Evolutionary conservation across 495 filamentous ascomycete species (phyloP).

Genomic region (Annulohypoxylon moriforme): DNA sequence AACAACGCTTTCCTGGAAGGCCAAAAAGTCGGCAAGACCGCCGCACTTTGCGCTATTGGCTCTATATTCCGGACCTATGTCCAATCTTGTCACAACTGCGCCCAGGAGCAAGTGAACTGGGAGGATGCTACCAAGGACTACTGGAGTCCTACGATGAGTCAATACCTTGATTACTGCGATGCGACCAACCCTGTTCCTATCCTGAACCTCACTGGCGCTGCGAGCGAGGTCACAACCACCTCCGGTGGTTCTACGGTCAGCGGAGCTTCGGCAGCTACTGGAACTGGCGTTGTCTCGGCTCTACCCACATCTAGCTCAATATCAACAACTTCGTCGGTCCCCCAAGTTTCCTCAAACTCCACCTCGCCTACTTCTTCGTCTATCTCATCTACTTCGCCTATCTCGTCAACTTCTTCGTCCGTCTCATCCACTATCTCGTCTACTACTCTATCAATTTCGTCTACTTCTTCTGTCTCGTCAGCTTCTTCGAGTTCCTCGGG

Average conservation of each 20-base stretch:
- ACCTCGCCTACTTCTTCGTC: constrained; percentile 10
- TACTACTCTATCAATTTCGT: constrained; percentile 3
- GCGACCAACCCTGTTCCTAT: background rate
- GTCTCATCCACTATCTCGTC: constrained; percentile 13
- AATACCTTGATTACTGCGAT: constrained; percentile 53
- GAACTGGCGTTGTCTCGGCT: constrained; percentile 31
- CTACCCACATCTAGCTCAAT: constrained; percentile 20
- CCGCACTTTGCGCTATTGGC: constrained; percentile 55
- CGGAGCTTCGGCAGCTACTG: constrained; percentile 44
- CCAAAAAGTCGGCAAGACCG: constrained; percentile 58
- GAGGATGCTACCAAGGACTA: constrained; percentile 41
- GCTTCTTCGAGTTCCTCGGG: background rate
- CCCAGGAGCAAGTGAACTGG: constrained; percentile 30
- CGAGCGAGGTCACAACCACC: constrained; percentile 32
- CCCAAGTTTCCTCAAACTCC: constrained; percentile 23
- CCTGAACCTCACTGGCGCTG: constrained; percentile 22
- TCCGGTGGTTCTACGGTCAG: constrained; percentile 31
- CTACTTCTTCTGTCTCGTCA: background rate
- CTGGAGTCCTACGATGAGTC: constrained; percentile 33
- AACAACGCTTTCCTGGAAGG: constrained; percentile 62
- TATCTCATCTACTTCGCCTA: background rate
- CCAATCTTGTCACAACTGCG: constrained; percentile 57
- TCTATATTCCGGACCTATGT: constrained; percentile 55
- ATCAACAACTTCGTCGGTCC: constrained; percentile 24
- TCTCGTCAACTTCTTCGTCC: constrained; percentile 5